Evolutionary conservation across 176 grass and related monocot species (phyloP).

Genomic region (Pontederia crassipes): DNA sequence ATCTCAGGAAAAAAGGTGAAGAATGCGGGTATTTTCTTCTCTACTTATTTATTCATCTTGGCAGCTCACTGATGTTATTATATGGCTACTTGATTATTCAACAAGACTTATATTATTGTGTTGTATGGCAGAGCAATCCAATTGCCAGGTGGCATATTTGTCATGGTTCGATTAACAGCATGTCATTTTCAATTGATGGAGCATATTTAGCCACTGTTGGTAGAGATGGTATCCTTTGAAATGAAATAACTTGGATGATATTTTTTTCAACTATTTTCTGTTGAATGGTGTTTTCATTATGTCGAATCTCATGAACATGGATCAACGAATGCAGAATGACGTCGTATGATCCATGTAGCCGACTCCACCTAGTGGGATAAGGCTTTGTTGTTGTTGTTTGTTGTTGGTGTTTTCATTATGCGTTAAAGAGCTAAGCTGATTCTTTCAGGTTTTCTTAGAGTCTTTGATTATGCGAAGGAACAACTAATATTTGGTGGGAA

Average conservation of each 20-base stretch:
- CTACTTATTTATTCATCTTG: too few species aligned
- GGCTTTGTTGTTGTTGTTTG: too few species aligned
- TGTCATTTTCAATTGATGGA: constrained; percentile 83
- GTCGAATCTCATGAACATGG: too few species aligned
- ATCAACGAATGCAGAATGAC: too few species aligned
- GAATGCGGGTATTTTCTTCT: too few species aligned
- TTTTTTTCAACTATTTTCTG: background rate
- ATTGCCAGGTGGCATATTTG: constrained; percentile 89
- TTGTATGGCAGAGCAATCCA: constrained; percentile 69
- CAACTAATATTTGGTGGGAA: constrained; percentile 92
- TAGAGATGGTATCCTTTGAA: constrained; percentile 66
- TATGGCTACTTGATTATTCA: constrained; percentile 8
- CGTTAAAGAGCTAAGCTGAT: background rate
- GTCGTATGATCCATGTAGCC: too few species aligned
- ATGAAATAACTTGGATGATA: background rate
- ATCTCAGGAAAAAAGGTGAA: too few species aligned
- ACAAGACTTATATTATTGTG: constrained; percentile 24
- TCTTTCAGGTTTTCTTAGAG: constrained; percentile 11
- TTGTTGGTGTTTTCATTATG: background rate
- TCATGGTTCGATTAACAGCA: constrained; percentile 79
- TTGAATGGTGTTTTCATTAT: background rate
- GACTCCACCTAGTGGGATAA: too few species aligned
- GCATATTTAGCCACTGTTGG: constrained; percentile 86
- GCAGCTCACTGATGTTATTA: background rate
- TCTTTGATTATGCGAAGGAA: constrained; percentile 17